These are phyloP conservation scores for Aethionema arabicum DNA, from an alignment of 345 rosid genomes.

Conservation along the genomic window DNA sequence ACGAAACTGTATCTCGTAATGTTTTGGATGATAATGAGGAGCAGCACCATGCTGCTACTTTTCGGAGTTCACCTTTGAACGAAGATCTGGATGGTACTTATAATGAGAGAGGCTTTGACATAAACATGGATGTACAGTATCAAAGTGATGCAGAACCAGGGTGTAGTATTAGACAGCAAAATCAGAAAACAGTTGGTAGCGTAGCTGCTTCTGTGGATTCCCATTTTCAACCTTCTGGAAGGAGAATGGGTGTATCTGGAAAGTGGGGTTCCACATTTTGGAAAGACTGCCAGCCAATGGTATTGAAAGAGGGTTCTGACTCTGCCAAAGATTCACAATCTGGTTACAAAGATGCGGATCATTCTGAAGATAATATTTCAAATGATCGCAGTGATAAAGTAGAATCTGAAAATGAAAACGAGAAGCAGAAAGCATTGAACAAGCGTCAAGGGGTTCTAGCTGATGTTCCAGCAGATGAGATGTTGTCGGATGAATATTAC, in stretches of 20 bases:
- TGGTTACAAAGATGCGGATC: conserved; percentile 52
- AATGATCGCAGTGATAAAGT: conserved; percentile 52
- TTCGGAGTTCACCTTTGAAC: conserved; percentile 45
- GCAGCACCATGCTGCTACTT: conserved; percentile 44
- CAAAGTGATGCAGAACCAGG: conserved; percentile 72
- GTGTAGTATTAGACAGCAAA: conserved; percentile 48
- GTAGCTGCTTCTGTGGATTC: conserved; percentile 44
- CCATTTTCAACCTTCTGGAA: conserved; percentile 58
- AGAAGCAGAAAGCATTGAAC: conserved; percentile 49
- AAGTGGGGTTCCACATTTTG: conserved; percentile 97
- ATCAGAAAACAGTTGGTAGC: conserved; percentile 40
- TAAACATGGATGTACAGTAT: conserved; percentile 64
- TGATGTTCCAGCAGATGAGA: conserved; percentile 96
- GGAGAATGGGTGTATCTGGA: conserved; percentile 63
- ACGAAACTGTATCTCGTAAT: conserved; percentile 56
- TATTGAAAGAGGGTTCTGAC: conserved; percentile 55
- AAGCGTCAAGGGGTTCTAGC: conserved; percentile 64
- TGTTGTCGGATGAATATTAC: conserved; percentile 99
- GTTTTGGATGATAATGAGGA: conserved; percentile 62
- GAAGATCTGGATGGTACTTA: conserved; percentile 49
- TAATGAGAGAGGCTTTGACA: conserved; percentile 71
- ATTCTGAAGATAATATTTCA: conserved; percentile 56
- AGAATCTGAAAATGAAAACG: conserved; percentile 64
- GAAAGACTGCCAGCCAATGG: conserved; percentile 97
- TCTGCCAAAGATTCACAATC: conserved; percentile 72